A percentile compares a stretch with the other conserved stretches of the same genome.
These are phyloP conservation scores for Soucietia sequanensis DNA, from an alignment of 805 yeast species.

Conservation along the genomic window DNA sequence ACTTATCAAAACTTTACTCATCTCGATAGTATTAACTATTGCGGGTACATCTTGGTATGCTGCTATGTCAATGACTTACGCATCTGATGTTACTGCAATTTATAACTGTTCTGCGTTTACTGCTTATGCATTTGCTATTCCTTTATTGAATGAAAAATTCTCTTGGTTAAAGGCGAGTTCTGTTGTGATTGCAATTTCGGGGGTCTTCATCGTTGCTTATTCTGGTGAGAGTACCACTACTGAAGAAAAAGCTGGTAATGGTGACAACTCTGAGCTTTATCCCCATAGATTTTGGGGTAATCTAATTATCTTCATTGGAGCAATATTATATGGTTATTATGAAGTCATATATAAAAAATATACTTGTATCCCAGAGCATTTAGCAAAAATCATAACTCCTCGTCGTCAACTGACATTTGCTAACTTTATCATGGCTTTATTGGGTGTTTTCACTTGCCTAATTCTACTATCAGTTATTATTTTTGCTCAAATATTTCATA, in stretches of 20 bases:
- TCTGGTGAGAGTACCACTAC: constrained; percentile 38
- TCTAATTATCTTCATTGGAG: constrained; percentile 67
- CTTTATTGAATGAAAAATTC: constrained; percentile 64
- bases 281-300: constrained; percentile 71
- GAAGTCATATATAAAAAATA: constrained; percentile 79
- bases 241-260: constrained; percentile 7
- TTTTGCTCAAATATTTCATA: constrained; percentile 49
- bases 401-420: constrained; percentile 80
- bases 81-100: constrained; percentile 85
- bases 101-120: constrained; percentile 89
- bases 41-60: constrained; percentile 88
- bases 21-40: constrained; percentile 59
- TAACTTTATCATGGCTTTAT: constrained; percentile 65
- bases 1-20: constrained; percentile 36
- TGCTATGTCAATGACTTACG: constrained; percentile 76
- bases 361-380: constrained; percentile 69
- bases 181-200: constrained; percentile 69
- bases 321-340: constrained; percentile 75
- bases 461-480: constrained; percentile 50
- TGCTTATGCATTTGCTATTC: constrained; percentile 81
- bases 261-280: constrained; percentile 32
- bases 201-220: constrained; percentile 79
- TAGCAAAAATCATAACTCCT: constrained; percentile 40
- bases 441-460: constrained; percentile 58
- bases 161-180: constrained; percentile 61